These are phyloP conservation scores for Cutaneotrichosporon curvatum DNA, from an alignment of 1,284 basidiomycete species.

Conservation along the genomic window DNA sequence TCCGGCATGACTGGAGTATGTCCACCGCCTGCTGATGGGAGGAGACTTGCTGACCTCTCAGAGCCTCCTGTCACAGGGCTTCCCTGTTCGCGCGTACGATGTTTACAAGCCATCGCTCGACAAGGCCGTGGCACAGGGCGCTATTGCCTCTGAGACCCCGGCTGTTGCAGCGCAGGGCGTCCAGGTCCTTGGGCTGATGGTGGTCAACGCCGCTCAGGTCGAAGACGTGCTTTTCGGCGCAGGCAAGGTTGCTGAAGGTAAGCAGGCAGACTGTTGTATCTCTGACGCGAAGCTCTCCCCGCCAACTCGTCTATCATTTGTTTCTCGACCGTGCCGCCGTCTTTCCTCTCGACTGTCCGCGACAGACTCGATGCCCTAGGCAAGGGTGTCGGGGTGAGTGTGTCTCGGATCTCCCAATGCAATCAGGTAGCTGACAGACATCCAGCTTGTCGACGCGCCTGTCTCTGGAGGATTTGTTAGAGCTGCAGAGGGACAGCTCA, in stretches of 20 bases:
- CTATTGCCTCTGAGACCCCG: slow-evolving; percentile 15
- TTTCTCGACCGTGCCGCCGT: slow-evolving; percentile 45
- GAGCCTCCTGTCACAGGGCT: slow-evolving; percentile 28
- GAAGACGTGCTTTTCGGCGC: slow-evolving; percentile 35
- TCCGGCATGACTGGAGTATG: slow-evolving; percentile 34
- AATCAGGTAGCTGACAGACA: slow-evolving; percentile 1
- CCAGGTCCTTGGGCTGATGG: slow-evolving; percentile 39
- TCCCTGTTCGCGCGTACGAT: slow-evolving; percentile 35
- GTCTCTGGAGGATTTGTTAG: slow-evolving; percentile 44
- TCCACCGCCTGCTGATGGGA: not conserved
- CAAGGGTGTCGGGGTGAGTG: slow-evolving; percentile 32
- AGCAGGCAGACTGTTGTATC: not conserved
- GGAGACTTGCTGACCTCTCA: slow-evolving; percentile 9
- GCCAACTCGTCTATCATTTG: slow-evolving; percentile 36
- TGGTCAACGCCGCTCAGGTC: slow-evolving; percentile 38
- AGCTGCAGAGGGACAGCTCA: slow-evolving; percentile 39
- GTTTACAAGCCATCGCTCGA: slow-evolving; percentile 36
- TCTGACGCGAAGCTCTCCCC: slow-evolving; percentile 22
- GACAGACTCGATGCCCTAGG: slow-evolving; percentile 27
- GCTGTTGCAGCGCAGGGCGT: slow-evolving; percentile 24
- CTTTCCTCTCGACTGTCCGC: slow-evolving; percentile 25
- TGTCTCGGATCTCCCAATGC: too few relatives aligned
- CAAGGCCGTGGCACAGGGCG: slow-evolving; percentile 24
- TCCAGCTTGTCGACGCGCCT: slow-evolving; percentile 40
- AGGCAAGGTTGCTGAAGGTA: slow-evolving; percentile 26